Base-by-base conservation (phyloP, 2,329 filamentous ascomycete species). In the Didymella pinodella region DNA sequence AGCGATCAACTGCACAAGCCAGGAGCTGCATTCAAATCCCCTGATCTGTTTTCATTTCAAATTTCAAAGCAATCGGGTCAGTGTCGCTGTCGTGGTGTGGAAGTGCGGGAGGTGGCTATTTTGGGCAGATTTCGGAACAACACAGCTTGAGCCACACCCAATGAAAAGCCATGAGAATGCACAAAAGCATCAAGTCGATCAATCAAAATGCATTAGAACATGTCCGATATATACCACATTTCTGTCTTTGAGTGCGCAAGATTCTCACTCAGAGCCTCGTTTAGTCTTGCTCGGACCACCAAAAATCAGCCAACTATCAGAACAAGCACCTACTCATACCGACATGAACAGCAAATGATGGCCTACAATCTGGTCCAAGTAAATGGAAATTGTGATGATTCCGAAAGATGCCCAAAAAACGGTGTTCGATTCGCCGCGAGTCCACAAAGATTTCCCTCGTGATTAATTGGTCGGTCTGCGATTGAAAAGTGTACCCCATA, bases 351-450 rank as follows among this genome's bases (percentile, higher is more conserved):
- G n/a, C 7, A 4, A 3, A 7, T 6, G 8, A 38, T 8, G 6
- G 34, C 34, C 14, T 18, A 8, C 7, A 38, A 38, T 38, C 11
- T 38, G 34, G 7, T 22, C 20, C 5, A 18, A 18, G 16, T 6
- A 12, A n/a, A n/a, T n/a, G 4, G 32, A 34, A 34, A 11, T 12
- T 11, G 29, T 12, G 8, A n/a, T 54, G 54, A 50, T 22, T 22
- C 22, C 22, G 22, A 22, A 3, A 22, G 22, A 22, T 22, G 22
- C 22, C 22, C 22, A 22, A 22, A 22, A 22, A 22, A 22, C 22
- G 22, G 22, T 2, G 52, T 52, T 48, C 48, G 52, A 52, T 49
- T 49, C 53, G 45, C 46, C 36, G 46, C 45, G 38, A 49, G 45
- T 55, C 53, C 45, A 55, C 1, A n/a, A n/a, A 16, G 16, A 34